These are phyloP conservation scores for Backusella parvicylindrica DNA, from an alignment of 192 early-diverging fungal species.

Conservation along the genomic window DNA sequence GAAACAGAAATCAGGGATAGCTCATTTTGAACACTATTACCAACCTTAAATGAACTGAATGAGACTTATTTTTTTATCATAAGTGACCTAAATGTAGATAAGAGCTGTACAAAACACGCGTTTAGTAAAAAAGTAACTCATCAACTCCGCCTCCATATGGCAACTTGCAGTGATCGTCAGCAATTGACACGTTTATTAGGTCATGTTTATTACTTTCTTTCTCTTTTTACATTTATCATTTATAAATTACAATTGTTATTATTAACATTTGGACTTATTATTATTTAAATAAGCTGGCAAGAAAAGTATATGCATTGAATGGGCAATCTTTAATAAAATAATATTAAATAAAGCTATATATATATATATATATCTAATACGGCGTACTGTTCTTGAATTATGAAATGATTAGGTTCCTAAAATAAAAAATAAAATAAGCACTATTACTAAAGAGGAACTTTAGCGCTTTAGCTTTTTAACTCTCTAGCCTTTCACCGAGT, in stretches of 20 bases:
- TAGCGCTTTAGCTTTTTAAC: not conserved
- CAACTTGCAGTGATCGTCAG: not conserved
- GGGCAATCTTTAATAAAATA: no score
- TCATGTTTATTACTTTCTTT: not conserved
- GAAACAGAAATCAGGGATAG: not conserved
- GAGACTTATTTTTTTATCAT: not conserved
- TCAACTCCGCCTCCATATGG: not conserved
- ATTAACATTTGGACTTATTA: not conserved
- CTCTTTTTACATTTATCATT: not conserved
- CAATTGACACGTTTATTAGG: not conserved
- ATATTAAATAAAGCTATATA: no score
- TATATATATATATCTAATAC: not conserved
- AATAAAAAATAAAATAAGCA: no score
- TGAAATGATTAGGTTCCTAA: not conserved
- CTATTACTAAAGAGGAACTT: not conserved
- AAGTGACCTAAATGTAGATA: not conserved
- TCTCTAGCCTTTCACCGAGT: not conserved
- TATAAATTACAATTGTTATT: not conserved
- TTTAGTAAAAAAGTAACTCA: not conserved
- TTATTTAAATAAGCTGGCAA: not conserved
- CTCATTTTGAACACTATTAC: not conserved
- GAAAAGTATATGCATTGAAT: not conserved
- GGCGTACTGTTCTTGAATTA: not conserved
- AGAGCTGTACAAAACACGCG: slow-evolving; percentile 1
- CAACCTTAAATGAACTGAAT: not conserved